Evolutionary conservation across 2,329 filamentous ascomycete species (phyloP), one percentile per base, ranked within the genome.

Genomic region (Neonectria hederae): DNA sequence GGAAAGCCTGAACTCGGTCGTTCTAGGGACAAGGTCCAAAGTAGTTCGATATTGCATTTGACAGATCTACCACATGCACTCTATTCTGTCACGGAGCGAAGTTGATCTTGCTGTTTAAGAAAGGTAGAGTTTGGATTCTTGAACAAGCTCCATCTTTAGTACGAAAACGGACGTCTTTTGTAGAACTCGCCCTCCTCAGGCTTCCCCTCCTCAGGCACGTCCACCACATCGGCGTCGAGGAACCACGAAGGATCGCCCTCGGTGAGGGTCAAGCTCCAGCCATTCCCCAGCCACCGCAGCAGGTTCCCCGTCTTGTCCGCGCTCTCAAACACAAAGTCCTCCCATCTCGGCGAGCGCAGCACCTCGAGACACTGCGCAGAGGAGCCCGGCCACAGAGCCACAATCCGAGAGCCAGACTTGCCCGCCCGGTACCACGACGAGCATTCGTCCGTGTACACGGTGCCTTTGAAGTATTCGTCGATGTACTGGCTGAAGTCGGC

Each of bases 401-500:
- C 45, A 5, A 68, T 59, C 3, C 57, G 64, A 5, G 42, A 30
- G 4, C 57, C 64, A 0, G 22, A 21, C 5, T 17, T 64, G 9
- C 53, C 42, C 5, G 43, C 14, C 1, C 45, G 32, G 38, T 68
- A 68, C 66, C 66, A 68, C 2, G 60, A 64, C 13, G 53, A 56
- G 54, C 66, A 68, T 7, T 66, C 57, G 42, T 64, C 60, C 1
- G 46, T 62, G n/a, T 54, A 68, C 11, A 68, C 66, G 11, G 66
- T 68, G 2, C 46, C 1, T 17, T 67, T 63, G 13, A 68, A 68
- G 55, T 68, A 67, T 35, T 67, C 65, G 8, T 67, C 59, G 3
- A 65, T 49, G 22, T 60, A 67, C 46, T 62, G 30, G 17, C 51
- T 43, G 11, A 68, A 68, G 32, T 62, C 62, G 8, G 28, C 59